Conservation (phyloP, 192 early-diverging fungal genomes). For the Mortierella hygrophila region DNA sequence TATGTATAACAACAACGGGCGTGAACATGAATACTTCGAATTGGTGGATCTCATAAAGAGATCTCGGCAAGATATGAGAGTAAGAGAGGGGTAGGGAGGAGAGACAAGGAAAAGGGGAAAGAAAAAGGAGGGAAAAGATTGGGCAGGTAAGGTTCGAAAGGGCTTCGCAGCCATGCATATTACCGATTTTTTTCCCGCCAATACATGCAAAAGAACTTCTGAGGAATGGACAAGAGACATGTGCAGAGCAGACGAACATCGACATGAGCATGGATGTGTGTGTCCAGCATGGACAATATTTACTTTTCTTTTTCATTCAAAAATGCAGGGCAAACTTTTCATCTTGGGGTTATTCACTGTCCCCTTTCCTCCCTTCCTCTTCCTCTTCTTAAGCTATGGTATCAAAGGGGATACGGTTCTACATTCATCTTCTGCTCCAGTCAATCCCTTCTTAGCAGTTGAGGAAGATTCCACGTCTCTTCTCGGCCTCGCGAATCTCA, state of each 20-base stretch:
- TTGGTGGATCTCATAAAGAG: background rate
- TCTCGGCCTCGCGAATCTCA: constrained; percentile 83
- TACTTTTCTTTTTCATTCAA: background rate
- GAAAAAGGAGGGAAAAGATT: background rate
- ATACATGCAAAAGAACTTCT: background rate
- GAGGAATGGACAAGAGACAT: background rate
- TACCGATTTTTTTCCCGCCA: background rate
- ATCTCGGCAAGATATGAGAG: background rate
- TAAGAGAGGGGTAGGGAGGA: background rate
- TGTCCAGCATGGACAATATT: background rate
- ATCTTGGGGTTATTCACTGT: background rate
- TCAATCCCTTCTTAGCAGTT: constrained; percentile 24
- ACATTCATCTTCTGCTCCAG: too few relatives aligned
- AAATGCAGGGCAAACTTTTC: background rate
- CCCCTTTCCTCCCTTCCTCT: background rate
- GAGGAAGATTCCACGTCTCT: constrained; percentile 63
- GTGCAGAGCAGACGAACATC: background rate
- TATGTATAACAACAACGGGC: background rate
- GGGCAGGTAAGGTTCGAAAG: background rate
- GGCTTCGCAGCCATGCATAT: background rate
- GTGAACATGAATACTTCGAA: background rate
- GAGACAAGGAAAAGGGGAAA: background rate
- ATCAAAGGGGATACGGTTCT: background rate
- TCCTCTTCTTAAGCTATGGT: background rate
- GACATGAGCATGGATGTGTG: background rate